Percentiles rank a stretch among this genome's conserved stretches.
Evolutionary conservation across 2,329 filamentous ascomycete species (phyloP).

Genomic region (Cytospora piceae): DNA sequence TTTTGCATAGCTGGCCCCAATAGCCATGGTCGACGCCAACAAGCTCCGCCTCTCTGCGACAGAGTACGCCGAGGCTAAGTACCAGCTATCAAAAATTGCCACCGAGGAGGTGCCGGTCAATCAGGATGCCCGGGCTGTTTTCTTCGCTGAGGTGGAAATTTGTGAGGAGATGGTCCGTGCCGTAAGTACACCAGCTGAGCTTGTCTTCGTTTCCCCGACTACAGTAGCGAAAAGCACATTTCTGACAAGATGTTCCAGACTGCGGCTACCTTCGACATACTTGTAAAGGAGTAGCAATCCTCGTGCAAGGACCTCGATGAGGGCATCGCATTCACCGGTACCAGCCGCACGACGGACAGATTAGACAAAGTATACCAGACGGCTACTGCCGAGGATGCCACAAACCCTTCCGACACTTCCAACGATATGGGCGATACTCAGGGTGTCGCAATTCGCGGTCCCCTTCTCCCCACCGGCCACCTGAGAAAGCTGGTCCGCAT

Average conservation of each 20-base stretch:
- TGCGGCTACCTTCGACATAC: not conserved
- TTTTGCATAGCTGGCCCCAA: not conserved
- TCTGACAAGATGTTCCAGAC: not conserved
- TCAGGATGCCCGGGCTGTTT: not conserved
- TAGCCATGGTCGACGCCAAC: not conserved
- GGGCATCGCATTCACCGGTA: not conserved
- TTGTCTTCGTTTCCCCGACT: not conserved
- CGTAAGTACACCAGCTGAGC: not conserved
- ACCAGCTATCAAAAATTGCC: not conserved
- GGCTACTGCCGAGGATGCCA: not conserved
- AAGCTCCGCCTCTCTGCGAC: not conserved
- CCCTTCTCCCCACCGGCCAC: not conserved
- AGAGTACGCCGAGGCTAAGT: not conserved
- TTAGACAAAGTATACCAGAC: not conserved
- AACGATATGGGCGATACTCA: not conserved
- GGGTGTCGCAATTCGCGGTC: not conserved
- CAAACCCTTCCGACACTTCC: not conserved
- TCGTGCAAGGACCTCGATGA: constrained; percentile 1
- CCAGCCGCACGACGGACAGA: not conserved
- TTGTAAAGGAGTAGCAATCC: not conserved
- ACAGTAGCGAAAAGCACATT: not conserved
- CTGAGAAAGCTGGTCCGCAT: not conserved
- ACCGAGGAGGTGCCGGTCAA: not conserved
- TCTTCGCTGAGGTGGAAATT: not conserved
- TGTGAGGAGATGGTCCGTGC: not conserved